phyloP scores from a whole-genome alignment of 2,329 filamentous ascomycete genomes.

The Didymella pomorum region DNA sequence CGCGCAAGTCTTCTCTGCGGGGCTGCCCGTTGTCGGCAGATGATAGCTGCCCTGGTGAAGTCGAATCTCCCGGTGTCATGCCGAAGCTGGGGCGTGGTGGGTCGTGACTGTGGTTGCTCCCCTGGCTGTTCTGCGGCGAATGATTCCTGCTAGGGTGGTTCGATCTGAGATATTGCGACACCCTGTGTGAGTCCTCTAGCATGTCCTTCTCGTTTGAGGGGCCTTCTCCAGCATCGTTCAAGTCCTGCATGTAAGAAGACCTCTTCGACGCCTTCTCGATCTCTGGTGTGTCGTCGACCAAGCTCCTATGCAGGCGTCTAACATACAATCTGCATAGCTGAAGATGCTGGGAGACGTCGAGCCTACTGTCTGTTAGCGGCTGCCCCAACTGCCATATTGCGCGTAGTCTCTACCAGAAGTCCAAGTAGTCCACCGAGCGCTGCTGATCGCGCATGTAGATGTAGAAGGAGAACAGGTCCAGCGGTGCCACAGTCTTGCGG shows the following conservation, averaged over 20 bases:
- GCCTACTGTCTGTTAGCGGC: constrained; percentile 66
- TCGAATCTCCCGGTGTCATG: constrained; percentile 65
- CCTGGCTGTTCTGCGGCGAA: constrained; percentile 58
- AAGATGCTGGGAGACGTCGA: constrained; percentile 99
- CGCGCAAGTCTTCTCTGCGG: constrained; percentile 79
- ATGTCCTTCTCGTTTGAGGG: constrained; percentile 71
- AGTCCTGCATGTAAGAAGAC: constrained; percentile 71
- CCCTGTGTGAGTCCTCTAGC: constrained; percentile 65
- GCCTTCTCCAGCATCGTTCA: constrained; percentile 68
- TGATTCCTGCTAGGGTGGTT: constrained; percentile 58
- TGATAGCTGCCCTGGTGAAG: constrained; percentile 62
- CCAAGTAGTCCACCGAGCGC: constrained; percentile 94
- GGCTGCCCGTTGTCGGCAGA: constrained; percentile 44
- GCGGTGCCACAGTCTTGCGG: constrained; percentile 89
- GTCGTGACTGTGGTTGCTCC: constrained; percentile 63
- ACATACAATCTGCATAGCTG: constrained; percentile 97
- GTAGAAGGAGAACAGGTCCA: constrained; percentile 98
- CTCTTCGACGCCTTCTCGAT: constrained; percentile 84
- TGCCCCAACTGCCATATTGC: neutral
- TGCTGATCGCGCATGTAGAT: constrained; percentile 99
- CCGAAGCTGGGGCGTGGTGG: constrained; percentile 65
- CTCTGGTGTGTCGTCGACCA: constrained; percentile 92
- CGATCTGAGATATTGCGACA: constrained; percentile 85
- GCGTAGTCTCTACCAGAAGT: constrained; percentile 80
- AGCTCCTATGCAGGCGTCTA: constrained; percentile 89